Percentiles rank a stretch among this genome's conserved stretches.
Conservation (phyloP, 306 rosid genomes). For the Geum urbanum region DNA sequence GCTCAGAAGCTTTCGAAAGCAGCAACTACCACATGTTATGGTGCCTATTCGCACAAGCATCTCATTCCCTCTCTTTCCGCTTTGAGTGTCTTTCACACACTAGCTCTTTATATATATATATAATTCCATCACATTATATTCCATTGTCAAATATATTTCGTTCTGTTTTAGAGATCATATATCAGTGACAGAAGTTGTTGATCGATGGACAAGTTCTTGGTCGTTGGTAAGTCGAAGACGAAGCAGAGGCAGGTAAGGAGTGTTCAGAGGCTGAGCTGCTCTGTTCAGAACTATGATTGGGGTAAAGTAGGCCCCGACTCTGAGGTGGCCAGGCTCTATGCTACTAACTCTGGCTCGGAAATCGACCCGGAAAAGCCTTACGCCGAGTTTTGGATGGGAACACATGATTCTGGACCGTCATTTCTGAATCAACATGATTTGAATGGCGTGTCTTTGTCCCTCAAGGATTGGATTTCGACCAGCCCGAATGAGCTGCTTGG, state of each 20-base stretch:
- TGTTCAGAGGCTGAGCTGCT: slow-evolving; percentile 54
- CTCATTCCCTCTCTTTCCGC: slow-evolving; percentile 8
- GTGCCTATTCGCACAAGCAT: slow-evolving; percentile 10
- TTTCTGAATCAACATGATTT: slow-evolving; percentile 26
- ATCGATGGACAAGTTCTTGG: neutral
- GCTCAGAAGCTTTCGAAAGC: slow-evolving; percentile 40
- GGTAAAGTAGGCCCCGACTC: slow-evolving; percentile 56
- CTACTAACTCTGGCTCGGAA: slow-evolving; percentile 48
- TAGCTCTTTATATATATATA: neutral
- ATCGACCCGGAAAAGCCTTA: slow-evolving; percentile 55
- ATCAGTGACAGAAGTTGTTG: too few species aligned
- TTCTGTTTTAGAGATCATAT: too few species aligned
- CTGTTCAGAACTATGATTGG: slow-evolving; percentile 84
- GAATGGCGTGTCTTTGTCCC: slow-evolving; percentile 28
- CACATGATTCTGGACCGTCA: slow-evolving; percentile 86
- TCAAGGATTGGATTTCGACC: slow-evolving; percentile 64
- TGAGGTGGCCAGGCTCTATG: slow-evolving; percentile 56
- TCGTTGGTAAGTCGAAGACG: slow-evolving; percentile 14
- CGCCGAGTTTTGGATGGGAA: slow-evolving; percentile 96
- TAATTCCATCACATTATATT: too few species aligned
- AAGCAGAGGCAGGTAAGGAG: slow-evolving; percentile 10
- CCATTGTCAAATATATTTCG: too few species aligned
- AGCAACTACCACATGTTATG: slow-evolving; percentile 16
- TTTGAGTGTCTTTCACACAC: slow-evolving; percentile 4
- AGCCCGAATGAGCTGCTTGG: slow-evolving; percentile 71